Evolutionary conservation across 306 rosid species (phyloP), one percentile per base, ranked within the genome.

Genomic region (Lathyrus oleraceus): DNA sequence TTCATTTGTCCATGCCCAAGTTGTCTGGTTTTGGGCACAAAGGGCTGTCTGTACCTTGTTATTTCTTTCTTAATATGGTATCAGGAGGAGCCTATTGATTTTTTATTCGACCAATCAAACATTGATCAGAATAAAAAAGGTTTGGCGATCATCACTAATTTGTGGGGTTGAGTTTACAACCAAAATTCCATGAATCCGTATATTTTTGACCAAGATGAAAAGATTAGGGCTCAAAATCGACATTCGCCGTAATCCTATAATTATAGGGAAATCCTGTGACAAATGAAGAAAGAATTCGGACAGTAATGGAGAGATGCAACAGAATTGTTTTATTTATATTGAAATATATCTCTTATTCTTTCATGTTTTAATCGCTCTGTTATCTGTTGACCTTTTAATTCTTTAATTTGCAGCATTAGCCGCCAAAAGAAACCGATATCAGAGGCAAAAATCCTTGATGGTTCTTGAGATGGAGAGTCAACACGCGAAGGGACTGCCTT

Each of bases 381-480:
- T 75, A 20, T 62, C 10, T 16, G 65, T 68, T 48, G 20, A 40
- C 57, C 21, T 45, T 64, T 47, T 36, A 57, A 38, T 59, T 76
- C 57, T 63, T 61, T 79, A 66, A 54, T 76, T 38, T 69, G 77
- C 92, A 94, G 98, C 97, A 53, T 88, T 94, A 67, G 81, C 91
- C 3, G 97, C 97, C 49, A 94, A 90, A 82, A 85, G 96, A 81
- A 90, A 86, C 83, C 65, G 90, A 57, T 94, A 90, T 69, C 90
- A 87, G 54, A 87, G 97, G 73, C 98, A 94, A 73, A 90, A 94
- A 80, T 90, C 96, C 20, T 78, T 94, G 69, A 89, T 89, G 96
- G 84, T 71, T 81, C 96, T 94, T 49, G 98, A 90, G 83, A 88
- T 94, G 98, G 98, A 94, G 76, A 94, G 98, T 73, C 97, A 88